Evolutionary conservation across 2,329 filamentous ascomycete species (phyloP).

Genomic region (Exserohilum rostratum): DNA sequence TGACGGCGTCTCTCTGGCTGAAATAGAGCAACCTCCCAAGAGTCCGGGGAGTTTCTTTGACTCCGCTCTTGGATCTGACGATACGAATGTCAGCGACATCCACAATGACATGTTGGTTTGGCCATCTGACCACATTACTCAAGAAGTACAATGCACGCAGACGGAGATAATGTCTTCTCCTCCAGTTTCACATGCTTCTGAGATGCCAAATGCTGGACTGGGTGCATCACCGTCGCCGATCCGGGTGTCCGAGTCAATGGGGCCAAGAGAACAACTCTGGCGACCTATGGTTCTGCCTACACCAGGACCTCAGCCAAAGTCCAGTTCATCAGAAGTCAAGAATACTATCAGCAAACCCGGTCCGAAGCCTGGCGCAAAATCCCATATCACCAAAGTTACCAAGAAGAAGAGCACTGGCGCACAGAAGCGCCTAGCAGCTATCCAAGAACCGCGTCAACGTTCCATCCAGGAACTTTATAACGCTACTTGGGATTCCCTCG

Average conservation of each 20-base stretch:
- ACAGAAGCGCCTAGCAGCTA: neutral
- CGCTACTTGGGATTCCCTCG: constrained; percentile 16
- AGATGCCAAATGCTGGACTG: neutral
- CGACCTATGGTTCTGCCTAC: neutral
- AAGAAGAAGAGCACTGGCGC: neutral
- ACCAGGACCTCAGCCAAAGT: neutral
- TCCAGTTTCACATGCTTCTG: neutral
- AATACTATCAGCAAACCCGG: no score
- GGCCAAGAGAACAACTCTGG: neutral
- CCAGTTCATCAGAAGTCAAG: neutral
- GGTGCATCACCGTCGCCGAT: neutral
- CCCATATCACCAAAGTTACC: neutral
- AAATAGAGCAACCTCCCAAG: neutral
- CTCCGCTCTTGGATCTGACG: neutral
- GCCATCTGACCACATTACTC: neutral
- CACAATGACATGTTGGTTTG: constrained; percentile 1
- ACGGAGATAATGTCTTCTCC: neutral
- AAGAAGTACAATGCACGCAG: neutral
- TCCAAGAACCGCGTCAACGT: neutral
- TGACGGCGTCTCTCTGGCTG: neutral
- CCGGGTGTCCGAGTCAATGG: neutral
- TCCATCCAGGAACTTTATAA: constrained; percentile 13
- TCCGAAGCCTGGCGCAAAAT: neutral
- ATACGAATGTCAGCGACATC: neutral
- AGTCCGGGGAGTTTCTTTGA: neutral